These are phyloP conservation scores for Vitis hybrid DNA, from an alignment of 177 flowering plant species.

Conservation along the genomic window DNA sequence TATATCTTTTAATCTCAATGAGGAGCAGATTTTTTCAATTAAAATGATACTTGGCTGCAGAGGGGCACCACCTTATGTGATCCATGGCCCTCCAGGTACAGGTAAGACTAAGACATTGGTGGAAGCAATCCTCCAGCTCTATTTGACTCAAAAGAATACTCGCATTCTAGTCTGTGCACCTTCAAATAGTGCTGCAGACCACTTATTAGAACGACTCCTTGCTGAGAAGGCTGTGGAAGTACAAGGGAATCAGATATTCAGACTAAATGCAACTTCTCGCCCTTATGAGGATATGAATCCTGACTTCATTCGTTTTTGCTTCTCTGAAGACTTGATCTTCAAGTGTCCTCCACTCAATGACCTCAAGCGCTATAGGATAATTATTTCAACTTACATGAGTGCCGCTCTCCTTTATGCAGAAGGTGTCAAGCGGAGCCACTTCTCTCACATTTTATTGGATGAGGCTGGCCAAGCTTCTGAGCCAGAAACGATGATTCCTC, in stretches of 20 bases:
- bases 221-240: slow-evolving; percentile 31
- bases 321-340: slow-evolving; percentile 52
- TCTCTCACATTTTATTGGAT: slow-evolving; percentile 86
- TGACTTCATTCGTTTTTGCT: slow-evolving; percentile 54
- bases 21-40: slow-evolving; percentile 70
- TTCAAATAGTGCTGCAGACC: slow-evolving; percentile 93
- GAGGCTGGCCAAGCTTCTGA: slow-evolving; percentile 99
- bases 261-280: slow-evolving; percentile 79
- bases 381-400: slow-evolving; percentile 88
- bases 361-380: slow-evolving; percentile 51
- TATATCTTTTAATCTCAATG: slow-evolving; percentile 51
- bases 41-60: slow-evolving; percentile 76
- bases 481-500: slow-evolving; percentile 86
- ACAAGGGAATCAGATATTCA: slow-evolving; percentile 50
- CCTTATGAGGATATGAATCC: slow-evolving; percentile 62
- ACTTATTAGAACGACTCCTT: slow-evolving; percentile 59
- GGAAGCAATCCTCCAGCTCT: slow-evolving; percentile 83
- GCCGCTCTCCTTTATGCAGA: slow-evolving; percentile 65
- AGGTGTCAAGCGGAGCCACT: slow-evolving; percentile 65
- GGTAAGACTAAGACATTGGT: slow-evolving; percentile 87
- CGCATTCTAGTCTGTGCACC: slow-evolving; percentile 84
- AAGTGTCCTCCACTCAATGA: slow-evolving; percentile 58
- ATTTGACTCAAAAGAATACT: slow-evolving; percentile 29
- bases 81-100: slow-evolving; percentile 97
- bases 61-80: slow-evolving; percentile 87